Evolutionary conservation across 1,139 yeast species (phyloP), one percentile per base, ranked within the genome.

Genomic region (Taphrina confusa): DNA sequence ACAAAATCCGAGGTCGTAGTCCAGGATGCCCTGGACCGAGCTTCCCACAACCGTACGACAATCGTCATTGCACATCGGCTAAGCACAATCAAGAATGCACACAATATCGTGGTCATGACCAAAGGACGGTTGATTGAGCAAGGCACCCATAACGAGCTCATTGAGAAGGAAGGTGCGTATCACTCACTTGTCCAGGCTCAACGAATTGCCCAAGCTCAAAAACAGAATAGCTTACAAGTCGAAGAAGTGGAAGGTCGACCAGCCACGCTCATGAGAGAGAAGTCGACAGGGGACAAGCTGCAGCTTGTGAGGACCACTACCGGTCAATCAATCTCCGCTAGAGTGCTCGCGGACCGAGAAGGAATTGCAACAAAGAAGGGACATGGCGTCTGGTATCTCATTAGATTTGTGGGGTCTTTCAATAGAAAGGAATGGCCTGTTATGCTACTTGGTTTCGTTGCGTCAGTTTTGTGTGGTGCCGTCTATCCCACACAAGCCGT

Each of bases 11-110:
- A 87, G 71, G 85, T 84, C 63, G 79, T 85, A 1, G 90, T 87
- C 49, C 82, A 81, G 66, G 75, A 76, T 51, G 85, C 89, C 0
- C 73, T 84, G 52, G 83, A 83, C 58, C 75, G 78, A 55, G 76
- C 86, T 42, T 82, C 90, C 81, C 77, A 78, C 62, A 76, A 80
- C 51, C 79, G 84, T 56, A 86, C 94, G 1, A 85, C 90, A 2
- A 84, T 86, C 51, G 83, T 87, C 14, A 84, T 87, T 70, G 92
- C 94, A 2, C 94, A 85, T 71, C 78, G 92, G 65, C 73, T 87
- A 62, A 82, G 90, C 5, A 86, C 94, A 2, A 85, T 87, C 62
- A 82, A 79, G 67, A 75, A 75, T 57, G 79, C 79, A 9, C 75
- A 76, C 65, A 70, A 72, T 60, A 75, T 76, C 61, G 76, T 76